These are phyloP conservation scores for Inga leiocalycina DNA, from an alignment of 306 rosid species.

Conservation along the genomic window DNA sequence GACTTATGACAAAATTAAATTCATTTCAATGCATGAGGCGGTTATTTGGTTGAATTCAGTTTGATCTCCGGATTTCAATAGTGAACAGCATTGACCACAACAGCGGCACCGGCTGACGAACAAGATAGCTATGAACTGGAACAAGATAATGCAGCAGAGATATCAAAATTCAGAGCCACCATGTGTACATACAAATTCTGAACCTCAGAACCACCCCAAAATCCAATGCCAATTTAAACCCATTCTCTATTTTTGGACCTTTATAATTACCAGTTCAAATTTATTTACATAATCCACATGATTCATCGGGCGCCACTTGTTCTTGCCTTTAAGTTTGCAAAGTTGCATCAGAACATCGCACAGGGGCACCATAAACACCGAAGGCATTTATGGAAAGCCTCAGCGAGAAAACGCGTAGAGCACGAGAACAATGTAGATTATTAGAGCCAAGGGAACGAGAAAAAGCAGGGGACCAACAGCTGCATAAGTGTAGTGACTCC, in stretches of 20 bases:
- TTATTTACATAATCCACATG: not conserved
- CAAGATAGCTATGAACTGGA: not conserved
- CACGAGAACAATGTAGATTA: constrained; percentile 64
- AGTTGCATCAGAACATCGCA: too few relatives aligned
- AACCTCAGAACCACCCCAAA: not conserved
- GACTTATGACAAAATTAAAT: not conserved
- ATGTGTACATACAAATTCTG: not conserved
- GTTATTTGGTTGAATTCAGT: not conserved
- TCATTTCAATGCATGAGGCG: not conserved
- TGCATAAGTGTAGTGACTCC: constrained; percentile 55
- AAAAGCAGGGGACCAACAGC: constrained; percentile 72
- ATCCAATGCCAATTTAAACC: not conserved
- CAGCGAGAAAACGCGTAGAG: constrained; percentile 73
- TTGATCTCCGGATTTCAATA: not conserved
- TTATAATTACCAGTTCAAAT: not conserved
- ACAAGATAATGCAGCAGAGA: not conserved
- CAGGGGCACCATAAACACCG: not conserved
- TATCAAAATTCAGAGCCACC: not conserved
- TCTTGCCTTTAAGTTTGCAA: not conserved
- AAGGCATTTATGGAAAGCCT: not conserved
- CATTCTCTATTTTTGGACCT: not conserved
- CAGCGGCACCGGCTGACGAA: not conserved
- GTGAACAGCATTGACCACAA: not conserved
- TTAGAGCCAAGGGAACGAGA: constrained; percentile 73
- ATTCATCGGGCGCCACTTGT: not conserved